Percentiles rank a stretch among this genome's conserved stretches.
These are phyloP conservation scores for Auriscalpium orientale DNA, from an alignment of 768 basidiomycete species.

Conservation along the genomic window DNA sequence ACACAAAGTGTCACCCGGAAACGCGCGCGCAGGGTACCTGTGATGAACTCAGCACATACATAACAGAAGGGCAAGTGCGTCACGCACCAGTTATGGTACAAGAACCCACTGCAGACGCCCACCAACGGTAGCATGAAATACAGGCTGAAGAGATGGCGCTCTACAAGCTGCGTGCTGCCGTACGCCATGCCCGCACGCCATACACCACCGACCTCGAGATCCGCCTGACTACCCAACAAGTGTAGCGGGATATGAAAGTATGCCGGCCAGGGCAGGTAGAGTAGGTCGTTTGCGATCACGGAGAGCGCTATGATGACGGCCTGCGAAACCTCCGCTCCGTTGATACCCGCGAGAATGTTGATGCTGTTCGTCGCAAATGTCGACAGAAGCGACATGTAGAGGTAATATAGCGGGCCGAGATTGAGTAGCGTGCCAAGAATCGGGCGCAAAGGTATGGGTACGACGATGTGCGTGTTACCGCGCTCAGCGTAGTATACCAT, in stretches of 20 bases:
- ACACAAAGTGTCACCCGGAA: conserved; percentile 95
- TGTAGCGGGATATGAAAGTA: conserved; percentile 67
- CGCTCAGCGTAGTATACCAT: conserved; percentile 95
- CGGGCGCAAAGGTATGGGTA: conserved; percentile 74
- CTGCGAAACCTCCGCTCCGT: conserved; percentile 93
- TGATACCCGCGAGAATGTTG: conserved; percentile 97
- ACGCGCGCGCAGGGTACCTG: conserved; percentile 94
- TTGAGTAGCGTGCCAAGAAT: conserved; percentile 77
- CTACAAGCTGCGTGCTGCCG: conserved; percentile 80
- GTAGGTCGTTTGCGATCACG: conserved; percentile 83
- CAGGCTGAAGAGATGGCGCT: conserved; percentile 89
- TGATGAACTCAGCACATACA: background rate
- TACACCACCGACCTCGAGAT: conserved; percentile 69
- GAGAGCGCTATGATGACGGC: conserved; percentile 88
- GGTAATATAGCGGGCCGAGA: conserved; percentile 88
- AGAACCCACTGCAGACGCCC: conserved; percentile 81
- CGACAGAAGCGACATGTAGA: conserved; percentile 93
- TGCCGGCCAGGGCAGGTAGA: conserved; percentile 88
- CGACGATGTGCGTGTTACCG: conserved; percentile 89
- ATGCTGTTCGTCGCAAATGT: conserved; percentile 97
- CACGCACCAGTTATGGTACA: conserved; percentile 93
- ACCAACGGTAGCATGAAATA: conserved; percentile 97
- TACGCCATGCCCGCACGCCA: conserved; percentile 82
- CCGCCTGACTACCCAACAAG: conserved; percentile 55
- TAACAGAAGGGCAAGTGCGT: background rate